Evolutionary conservation across 257 asterid species (phyloP).

Genomic region (Fraxinus cuspidata): DNA sequence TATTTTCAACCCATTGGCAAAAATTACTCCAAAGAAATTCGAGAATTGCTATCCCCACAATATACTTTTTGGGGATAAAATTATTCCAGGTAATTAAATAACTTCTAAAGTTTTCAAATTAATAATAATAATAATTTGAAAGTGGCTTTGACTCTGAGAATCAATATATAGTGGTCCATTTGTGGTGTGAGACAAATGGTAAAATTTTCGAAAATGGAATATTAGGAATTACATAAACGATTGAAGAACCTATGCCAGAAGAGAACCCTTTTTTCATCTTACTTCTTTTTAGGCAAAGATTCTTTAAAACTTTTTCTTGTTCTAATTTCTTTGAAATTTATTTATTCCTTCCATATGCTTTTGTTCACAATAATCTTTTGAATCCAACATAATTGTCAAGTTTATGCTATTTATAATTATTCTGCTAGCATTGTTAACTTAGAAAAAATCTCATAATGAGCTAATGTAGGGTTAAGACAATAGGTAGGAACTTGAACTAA

Average conservation of each 20-base stretch:
- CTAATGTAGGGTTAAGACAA: too few species aligned
- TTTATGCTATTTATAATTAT: too few species aligned
- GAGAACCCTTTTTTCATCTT: neutral
- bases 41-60: neutral
- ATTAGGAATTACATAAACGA: too few species aligned
- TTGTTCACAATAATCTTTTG: neutral
- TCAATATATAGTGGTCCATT: slow-evolving; percentile 15
- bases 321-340: neutral
- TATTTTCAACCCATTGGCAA: neutral
- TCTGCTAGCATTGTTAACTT: too few species aligned
- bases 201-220: neutral
- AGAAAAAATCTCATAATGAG: too few species aligned
- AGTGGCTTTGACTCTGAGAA: neutral
- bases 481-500: too few species aligned
- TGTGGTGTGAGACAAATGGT: slow-evolving; percentile 16
- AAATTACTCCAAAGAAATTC: neutral
- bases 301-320: neutral
- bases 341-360: neutral
- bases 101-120: neutral
- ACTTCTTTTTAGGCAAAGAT: neutral
- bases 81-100: neutral
- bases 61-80: neutral
- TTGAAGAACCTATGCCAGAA: neutral
- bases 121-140: neutral
- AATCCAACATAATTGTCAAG: neutral